These are phyloP conservation scores for Crithidia brevicula DNA, from an alignment of 208 protist genomes.

Conservation along the genomic window DNA sequence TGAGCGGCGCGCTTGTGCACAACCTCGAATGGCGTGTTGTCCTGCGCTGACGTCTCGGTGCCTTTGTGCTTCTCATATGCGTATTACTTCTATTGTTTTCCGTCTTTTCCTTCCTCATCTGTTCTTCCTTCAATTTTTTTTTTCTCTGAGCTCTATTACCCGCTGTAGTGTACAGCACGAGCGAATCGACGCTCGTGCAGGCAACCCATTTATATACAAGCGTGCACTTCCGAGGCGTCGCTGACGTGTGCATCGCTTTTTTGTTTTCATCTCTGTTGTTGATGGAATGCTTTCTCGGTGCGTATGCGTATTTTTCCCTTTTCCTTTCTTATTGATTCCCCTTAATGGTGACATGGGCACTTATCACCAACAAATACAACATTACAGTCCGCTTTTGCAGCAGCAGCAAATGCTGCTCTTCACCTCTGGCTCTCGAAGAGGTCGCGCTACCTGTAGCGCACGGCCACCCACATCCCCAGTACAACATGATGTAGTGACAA, in stretches of 20 bases:
- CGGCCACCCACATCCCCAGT: too few relatives aligned
- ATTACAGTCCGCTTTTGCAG: too few relatives aligned
- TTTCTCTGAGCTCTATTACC: neutral
- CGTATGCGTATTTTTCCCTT: neutral
- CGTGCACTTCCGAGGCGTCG: too few relatives aligned
- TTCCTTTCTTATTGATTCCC: conserved; percentile 4
- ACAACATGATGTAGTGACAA: too few relatives aligned
- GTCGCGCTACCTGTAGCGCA: too few relatives aligned
- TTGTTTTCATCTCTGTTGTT: neutral
- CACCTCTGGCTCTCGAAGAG: too few relatives aligned
- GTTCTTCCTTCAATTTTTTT: neutral
- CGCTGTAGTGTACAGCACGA: too few relatives aligned
- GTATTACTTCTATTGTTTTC: neutral
- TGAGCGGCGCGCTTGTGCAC: too few relatives aligned
- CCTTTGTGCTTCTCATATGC: neutral
- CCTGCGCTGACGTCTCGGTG: neutral
- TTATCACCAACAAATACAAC: neutral
- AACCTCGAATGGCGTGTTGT: neutral
- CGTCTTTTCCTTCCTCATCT: neutral
- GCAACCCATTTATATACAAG: too few relatives aligned
- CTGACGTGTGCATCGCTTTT: neutral
- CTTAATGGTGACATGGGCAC: conserved; percentile 7
- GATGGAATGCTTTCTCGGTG: neutral
- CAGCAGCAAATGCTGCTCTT: too few relatives aligned
- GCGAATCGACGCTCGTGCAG: too few relatives aligned